Conservation (phyloP, 2,329 filamentous ascomycete species). For the Penicillium sp. region DNA sequence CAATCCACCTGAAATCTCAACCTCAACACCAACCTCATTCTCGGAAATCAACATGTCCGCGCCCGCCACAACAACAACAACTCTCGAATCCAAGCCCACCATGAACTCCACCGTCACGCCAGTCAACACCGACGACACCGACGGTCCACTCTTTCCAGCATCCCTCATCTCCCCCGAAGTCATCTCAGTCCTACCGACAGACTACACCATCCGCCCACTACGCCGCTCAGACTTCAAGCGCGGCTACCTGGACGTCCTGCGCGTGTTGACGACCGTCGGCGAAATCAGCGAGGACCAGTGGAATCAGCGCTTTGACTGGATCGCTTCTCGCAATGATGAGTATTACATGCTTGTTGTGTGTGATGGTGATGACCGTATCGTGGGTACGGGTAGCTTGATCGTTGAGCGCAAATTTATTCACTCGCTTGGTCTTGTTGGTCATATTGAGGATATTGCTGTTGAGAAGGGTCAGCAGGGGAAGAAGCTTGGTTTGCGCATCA, state of each 20-base stretch:
- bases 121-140: slow-evolving; percentile 33
- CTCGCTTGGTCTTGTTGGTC: slow-evolving; percentile 68
- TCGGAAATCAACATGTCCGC: slow-evolving; percentile 21
- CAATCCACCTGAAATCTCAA: not conserved
- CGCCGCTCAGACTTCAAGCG: slow-evolving; percentile 75
- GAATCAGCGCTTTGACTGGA: slow-evolving; percentile 80
- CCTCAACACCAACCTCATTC: not conserved
- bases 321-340: slow-evolving; percentile 71
- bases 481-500: slow-evolving; percentile 89
- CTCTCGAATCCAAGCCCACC: slow-evolving; percentile 21
- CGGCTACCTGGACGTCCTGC: slow-evolving; percentile 88
- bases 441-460: slow-evolving; percentile 98
- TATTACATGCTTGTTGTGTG: slow-evolving; percentile 90
- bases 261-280: slow-evolving; percentile 90
- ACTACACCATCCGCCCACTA: slow-evolving; percentile 82
- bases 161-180: slow-evolving; percentile 79
- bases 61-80: slow-evolving; percentile 16
- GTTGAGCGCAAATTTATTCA: slow-evolving; percentile 80
- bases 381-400: slow-evolving; percentile 88
- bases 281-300: slow-evolving; percentile 78
- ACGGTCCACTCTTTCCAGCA: slow-evolving; percentile 72
- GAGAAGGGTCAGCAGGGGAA: slow-evolving; percentile 95
- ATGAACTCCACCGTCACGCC: slow-evolving; percentile 24
- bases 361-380: slow-evolving; percentile 70
- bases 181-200: slow-evolving; percentile 71